Base-by-base conservation (phyloP, 129 eudicot species). In the Silybum marianum region DNA sequence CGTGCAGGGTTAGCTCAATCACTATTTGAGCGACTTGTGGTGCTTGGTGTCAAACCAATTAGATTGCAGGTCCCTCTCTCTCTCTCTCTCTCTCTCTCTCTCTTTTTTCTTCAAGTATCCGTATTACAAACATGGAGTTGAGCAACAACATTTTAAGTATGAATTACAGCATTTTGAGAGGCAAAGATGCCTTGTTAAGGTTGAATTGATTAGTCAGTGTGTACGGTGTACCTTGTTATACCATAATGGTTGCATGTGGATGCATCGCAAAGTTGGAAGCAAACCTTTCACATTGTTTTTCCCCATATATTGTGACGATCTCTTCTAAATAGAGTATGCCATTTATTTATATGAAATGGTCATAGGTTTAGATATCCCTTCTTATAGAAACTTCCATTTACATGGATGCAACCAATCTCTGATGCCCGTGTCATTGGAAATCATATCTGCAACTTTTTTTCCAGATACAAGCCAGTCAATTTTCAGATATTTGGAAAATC, bases 1-100 rank as follows among this genome's bases (percentile, higher is more conserved):
- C 90, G 97, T 23, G 92, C 94, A 78, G 97, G 97, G 71, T 34
- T 92, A 69, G 97, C 97, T 25, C 97, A 92, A 28, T 92, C 94
- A 25, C 84, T 92, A 28, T 92, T 92, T 83, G 97, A 92, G 78
- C 87, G 97, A 8, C 94, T 92, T 73, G 94, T 92, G 82, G 71
- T 86, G 22, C 90, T 89, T 39, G 92, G 94, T 38, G 97, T 92
- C 69, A 92, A 89, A 73, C 94, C 97, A 24, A 92, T 92, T 58
- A 82, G 94, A 72, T 84, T 92, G 84, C 97, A 91, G 93, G 97
- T 91, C 22, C 19, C 42, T 28, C 39, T 12, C 81, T 18, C 65
- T n/a, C n/a, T n/a, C 30, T 3, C 13, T 19, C 18, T 23, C 18
- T 23, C 54, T 14, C 60, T n/a, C 65, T n/a, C 65, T 18, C 66